Evolutionary conservation across 202 grass and related monocot genomes (phyloP), one percentile per base, ranked within the genome.

Genomic region (Tripidium arundinaceum): DNA sequence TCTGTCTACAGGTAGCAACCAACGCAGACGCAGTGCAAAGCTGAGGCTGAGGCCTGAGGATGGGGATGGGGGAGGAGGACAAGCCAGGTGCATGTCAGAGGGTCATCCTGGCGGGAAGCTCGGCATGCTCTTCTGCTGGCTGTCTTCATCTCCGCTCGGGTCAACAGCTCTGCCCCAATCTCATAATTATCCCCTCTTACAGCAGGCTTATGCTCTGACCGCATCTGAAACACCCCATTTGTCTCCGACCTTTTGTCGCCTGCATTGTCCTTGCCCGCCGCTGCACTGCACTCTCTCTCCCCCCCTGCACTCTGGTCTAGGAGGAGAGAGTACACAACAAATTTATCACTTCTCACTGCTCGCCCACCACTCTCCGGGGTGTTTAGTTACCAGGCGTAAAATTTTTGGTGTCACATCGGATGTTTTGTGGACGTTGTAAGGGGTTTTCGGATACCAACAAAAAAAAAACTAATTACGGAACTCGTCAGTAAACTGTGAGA

Each of bases 171-270:
- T 90, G 83, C 83, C 7, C 74, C 75, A 31, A 40, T 75, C 79
- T 83, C 87, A 89, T 89, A 83, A 89, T 89, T 86, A 75, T 86
- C 83, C 74, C 74, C 88, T 83, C 50, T 68, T 22, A 79, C 63
- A 24, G 28, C 83, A 82, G 84, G 84, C 90, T 86, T 79, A 89
- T 83, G 83, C 83, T 76, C 73, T 89, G 83, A 39, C 74, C 79
- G n/a, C 74, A 33, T 86, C 79, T 79, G 87, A 86, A 82, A 57
- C 83, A 62, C 68, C 68, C 81, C 69, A 63, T 75, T 89, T 86
- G 87, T 89, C 83, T 63, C 87, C 79, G 38, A 89, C 83, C 87
- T 37, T 86, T 86, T 89, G 87, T 86, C 79, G 79, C 79, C 83
- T 72, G 42, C 43, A 57, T 27, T 25, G 65, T 3, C 65, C n/a